Evolutionary conservation across 2,329 filamentous ascomycete genomes (phyloP).

Genomic region (Allantophomopsis lycopodina): DNA sequence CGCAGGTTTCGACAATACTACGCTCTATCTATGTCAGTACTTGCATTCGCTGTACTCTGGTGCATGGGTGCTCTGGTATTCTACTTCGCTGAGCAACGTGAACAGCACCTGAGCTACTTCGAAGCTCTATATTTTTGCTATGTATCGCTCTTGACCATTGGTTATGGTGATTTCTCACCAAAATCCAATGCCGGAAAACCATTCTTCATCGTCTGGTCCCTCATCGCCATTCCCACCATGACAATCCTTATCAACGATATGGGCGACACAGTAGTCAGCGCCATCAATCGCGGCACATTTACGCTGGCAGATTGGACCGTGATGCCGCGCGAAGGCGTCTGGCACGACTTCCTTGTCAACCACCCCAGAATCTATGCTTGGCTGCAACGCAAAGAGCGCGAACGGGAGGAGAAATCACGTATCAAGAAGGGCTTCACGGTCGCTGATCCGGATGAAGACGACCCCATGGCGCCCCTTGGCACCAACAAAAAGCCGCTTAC

Average conservation of each 20-base stretch:
- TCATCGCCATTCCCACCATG: conserved; percentile 57
- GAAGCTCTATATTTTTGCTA: conserved; percentile 58
- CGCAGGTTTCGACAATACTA: conserved; percentile 43
- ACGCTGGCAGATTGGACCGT: conserved; percentile 51
- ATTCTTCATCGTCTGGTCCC: conserved; percentile 58
- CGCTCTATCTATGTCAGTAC: conserved; percentile 38
- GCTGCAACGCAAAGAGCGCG: conserved; percentile 22
- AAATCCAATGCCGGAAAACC: conserved; percentile 50
- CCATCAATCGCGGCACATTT: conserved; percentile 48
- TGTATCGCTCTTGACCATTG: conserved; percentile 53
- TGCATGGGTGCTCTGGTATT: conserved; percentile 52
- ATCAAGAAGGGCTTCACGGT: conserved; percentile 19
- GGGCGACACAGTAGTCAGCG: conserved; percentile 47
- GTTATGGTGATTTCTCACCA: conserved; percentile 54
- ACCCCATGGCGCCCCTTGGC: not conserved
- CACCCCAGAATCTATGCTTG: conserved; percentile 27
- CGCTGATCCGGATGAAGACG: conserved; percentile 14
- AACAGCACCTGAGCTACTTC: conserved; percentile 45
- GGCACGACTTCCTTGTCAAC: conserved; percentile 31
- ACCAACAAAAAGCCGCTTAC: conserved; percentile 6
- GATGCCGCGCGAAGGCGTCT: conserved; percentile 45
- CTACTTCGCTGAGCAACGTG: conserved; percentile 38
- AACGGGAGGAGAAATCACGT: conserved; percentile 26
- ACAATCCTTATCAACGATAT: conserved; percentile 52
- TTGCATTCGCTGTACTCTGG: conserved; percentile 50